Evolutionary conservation across 257 asterid genomes (phyloP).

Genomic region (Rehmannia glutinosa): DNA sequence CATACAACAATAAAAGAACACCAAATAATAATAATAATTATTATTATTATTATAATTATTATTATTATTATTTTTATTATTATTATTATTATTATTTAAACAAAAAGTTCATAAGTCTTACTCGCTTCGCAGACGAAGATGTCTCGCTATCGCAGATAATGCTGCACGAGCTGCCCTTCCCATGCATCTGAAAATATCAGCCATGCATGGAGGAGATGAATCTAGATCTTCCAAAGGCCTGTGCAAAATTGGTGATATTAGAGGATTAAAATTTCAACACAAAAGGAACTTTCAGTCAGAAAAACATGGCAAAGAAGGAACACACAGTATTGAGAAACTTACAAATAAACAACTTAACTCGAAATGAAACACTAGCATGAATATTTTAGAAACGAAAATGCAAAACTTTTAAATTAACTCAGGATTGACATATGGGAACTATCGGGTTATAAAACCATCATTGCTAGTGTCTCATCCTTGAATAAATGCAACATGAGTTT

Average conservation of each 20-base stretch:
- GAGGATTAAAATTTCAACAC: slow-evolving; percentile 15
- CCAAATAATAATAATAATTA: too few species aligned
- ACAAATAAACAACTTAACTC: not conserved
- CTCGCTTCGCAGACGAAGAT: slow-evolving; percentile 96
- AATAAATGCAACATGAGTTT: not conserved
- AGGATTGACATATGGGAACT: slow-evolving; percentile 5
- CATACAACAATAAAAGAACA: not conserved
- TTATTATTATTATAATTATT: too few species aligned
- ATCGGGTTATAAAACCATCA: not conserved
- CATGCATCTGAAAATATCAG: slow-evolving; percentile 90
- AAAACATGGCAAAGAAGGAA: slow-evolving; percentile 1
- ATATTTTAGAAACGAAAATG: not conserved
- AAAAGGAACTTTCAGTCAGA: slow-evolving; percentile 7
- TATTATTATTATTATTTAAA: too few species aligned
- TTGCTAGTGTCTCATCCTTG: slow-evolving; percentile 1
- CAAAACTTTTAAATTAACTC: not conserved
- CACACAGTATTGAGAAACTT: slow-evolving; percentile 1
- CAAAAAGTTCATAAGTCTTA: slow-evolving; percentile 28
- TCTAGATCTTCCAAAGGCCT: slow-evolving; percentile 88
- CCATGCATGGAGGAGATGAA: slow-evolving; percentile 95
- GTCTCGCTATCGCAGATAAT: slow-evolving; percentile 80
- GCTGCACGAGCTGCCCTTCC: slow-evolving; percentile 91
- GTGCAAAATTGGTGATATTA: slow-evolving; percentile 11
- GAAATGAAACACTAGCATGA: not conserved
- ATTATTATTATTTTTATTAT: too few species aligned